phyloP scores from a whole-genome alignment of 352 stramenopile species.

The Pythium plurisporium region DNA sequence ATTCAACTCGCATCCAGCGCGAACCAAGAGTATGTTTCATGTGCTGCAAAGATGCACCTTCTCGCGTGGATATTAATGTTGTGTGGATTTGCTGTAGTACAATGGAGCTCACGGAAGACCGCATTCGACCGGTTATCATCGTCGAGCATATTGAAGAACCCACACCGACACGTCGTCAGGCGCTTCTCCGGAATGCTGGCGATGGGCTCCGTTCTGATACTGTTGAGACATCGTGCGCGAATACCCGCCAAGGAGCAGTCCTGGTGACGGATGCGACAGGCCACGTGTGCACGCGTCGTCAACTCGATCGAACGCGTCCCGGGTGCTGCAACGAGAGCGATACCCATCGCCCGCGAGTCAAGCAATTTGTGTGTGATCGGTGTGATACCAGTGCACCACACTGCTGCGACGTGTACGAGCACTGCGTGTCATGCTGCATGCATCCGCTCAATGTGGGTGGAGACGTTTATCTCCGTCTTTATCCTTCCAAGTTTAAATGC shows the following conservation, averaged over 20 bases:
- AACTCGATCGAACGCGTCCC: slow-evolving; percentile 30
- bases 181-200: slow-evolving; percentile 40
- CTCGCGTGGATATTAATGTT: too few relatives aligned
- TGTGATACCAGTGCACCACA: slow-evolving; percentile 67
- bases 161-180: slow-evolving; percentile 30
- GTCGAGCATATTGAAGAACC: slow-evolving; percentile 32
- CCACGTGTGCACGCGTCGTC: slow-evolving; percentile 45
- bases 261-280: slow-evolving; percentile 56
- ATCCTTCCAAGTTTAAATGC: neutral
- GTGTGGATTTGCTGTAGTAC: slow-evolving; percentile 18
- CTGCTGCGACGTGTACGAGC: slow-evolving; percentile 63
- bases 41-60: too few relatives aligned
- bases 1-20: slow-evolving; percentile 7
- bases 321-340: slow-evolving; percentile 66
- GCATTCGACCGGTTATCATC: slow-evolving; percentile 60
- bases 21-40: slow-evolving; percentile 5
- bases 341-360: slow-evolving; percentile 41
- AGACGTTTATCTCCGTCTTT: too few relatives aligned
- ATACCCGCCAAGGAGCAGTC: slow-evolving; percentile 48
- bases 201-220: slow-evolving; percentile 43
- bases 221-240: slow-evolving; percentile 34
- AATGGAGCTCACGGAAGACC: slow-evolving; percentile 46
- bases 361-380: slow-evolving; percentile 54
- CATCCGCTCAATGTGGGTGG: slow-evolving; percentile 58
- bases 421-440: slow-evolving; percentile 80